phyloP scores from a whole-genome alignment of 176 grass and related monocot genomes.

The Ensete glaucum region DNA sequence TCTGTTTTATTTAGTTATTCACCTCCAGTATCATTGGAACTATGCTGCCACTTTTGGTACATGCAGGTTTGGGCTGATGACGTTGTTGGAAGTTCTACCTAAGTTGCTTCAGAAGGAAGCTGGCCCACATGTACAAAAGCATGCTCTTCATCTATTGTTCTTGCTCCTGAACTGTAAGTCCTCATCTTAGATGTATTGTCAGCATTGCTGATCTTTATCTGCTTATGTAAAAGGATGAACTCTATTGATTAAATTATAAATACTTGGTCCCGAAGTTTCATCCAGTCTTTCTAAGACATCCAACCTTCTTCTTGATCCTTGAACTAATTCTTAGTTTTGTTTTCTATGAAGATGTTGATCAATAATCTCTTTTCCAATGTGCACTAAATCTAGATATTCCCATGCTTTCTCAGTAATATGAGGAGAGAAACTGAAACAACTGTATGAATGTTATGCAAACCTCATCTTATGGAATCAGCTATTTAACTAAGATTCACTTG shows the following conservation, averaged over 20 bases:
- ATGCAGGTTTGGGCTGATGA: constrained; percentile 63
- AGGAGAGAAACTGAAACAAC: too few species aligned
- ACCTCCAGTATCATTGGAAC: not conserved
- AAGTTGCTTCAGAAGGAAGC: constrained; percentile 58
- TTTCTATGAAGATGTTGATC: too few species aligned
- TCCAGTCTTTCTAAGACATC: not conserved
- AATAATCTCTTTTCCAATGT: too few species aligned
- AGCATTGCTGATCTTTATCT: constrained; percentile 8
- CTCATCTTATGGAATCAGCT: too few species aligned
- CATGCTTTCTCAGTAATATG: too few species aligned
- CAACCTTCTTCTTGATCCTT: not conserved
- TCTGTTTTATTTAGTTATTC: constrained; percentile 17
- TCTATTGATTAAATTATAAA: not conserved
- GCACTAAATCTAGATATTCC: too few species aligned
- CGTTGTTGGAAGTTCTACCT: constrained; percentile 53
- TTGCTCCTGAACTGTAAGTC: constrained; percentile 85
- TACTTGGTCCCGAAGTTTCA: not conserved
- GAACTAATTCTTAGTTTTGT: not conserved
- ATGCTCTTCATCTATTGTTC: constrained; percentile 74
- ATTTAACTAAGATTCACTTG: too few species aligned
- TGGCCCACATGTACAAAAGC: constrained; percentile 52
- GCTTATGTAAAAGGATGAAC: not conserved
- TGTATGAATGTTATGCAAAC: too few species aligned
- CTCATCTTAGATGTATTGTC: constrained; percentile 19
- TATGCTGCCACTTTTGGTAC: constrained; percentile 21